A percentile compares a stretch with the other conserved stretches of the same genome.
These are phyloP conservation scores for Suillus clintonianus DNA, from an alignment of 768 basidiomycete genomes.

Conservation along the genomic window DNA sequence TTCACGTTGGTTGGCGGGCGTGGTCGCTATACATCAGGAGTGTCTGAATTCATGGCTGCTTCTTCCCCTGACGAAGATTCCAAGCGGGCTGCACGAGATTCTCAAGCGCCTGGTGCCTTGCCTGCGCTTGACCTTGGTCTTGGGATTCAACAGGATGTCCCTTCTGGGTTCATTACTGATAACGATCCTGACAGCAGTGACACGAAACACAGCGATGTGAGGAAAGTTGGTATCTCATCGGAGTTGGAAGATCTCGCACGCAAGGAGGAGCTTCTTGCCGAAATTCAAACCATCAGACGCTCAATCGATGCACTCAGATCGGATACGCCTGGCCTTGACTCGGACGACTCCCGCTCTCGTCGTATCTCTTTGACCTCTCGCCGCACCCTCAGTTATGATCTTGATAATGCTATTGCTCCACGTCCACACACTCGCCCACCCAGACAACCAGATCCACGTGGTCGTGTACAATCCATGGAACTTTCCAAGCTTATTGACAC, in stretches of 20 bases:
- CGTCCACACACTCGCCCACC: constrained; percentile 70
- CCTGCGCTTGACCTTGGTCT: constrained; percentile 76
- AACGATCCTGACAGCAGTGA: constrained; percentile 29
- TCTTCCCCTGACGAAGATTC: constrained; percentile 64
- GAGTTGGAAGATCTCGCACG: constrained; percentile 57
- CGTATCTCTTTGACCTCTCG: constrained; percentile 66
- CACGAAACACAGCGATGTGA: constrained; percentile 29
- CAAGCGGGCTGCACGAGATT: constrained; percentile 47
- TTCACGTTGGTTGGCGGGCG: constrained; percentile 56
- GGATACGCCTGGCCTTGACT: constrained; percentile 55
- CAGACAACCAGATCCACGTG: constrained; percentile 66
- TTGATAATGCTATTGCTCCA: constrained; percentile 50
- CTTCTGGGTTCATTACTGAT: constrained; percentile 64
- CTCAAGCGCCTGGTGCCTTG: constrained; percentile 57
- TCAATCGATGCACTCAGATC: constrained; percentile 77
- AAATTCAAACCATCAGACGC: constrained; percentile 77
- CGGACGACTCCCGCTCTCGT: constrained; percentile 62
- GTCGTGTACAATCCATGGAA: constrained; percentile 74
- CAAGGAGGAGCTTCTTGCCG: constrained; percentile 71
- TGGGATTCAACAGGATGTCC: constrained; percentile 76
- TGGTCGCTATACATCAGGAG: constrained; percentile 60
- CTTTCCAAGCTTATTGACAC: constrained; percentile 48
- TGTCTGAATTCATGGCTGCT: constrained; percentile 74
- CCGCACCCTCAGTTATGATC: constrained; percentile 69
- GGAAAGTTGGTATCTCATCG: constrained; percentile 38